phyloP scores from a whole-genome alignment of 2,329 filamentous ascomycete genomes.

The Aspergillus hiratsukae region DNA sequence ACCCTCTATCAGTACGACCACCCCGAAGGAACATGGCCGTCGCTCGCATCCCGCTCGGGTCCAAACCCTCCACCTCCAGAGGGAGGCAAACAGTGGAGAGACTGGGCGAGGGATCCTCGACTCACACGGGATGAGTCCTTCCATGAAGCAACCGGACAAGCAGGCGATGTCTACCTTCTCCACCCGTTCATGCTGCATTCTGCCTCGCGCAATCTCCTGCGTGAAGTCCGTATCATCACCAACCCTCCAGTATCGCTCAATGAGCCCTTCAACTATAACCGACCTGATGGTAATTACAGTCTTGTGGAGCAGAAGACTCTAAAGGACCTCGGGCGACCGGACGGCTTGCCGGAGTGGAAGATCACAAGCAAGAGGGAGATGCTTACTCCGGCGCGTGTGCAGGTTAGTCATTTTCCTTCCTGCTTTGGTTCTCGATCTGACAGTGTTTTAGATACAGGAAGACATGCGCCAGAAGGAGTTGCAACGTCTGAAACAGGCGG shows the following conservation, averaged over 20 bases:
- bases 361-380: slow-evolving; percentile 42
- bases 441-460: neutral
- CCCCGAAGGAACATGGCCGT: slow-evolving; percentile 62
- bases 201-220: slow-evolving; percentile 46
- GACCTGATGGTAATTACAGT: slow-evolving; percentile 45
- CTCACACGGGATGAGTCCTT: slow-evolving; percentile 41
- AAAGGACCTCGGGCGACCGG: slow-evolving; percentile 40
- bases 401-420: neutral
- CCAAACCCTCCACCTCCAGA: slow-evolving; percentile 21
- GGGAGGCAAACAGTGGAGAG: slow-evolving; percentile 2
- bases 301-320: slow-evolving; percentile 52
- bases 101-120: neutral
- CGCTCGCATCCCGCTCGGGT: slow-evolving; percentile 53
- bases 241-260: slow-evolving; percentile 52
- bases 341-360: slow-evolving; percentile 46
- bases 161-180: slow-evolving; percentile 52
- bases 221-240: slow-evolving; percentile 50
- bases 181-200: slow-evolving; percentile 55
- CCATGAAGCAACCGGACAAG: slow-evolving; percentile 49
- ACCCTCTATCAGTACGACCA: slow-evolving; percentile 45
- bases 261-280: slow-evolving; percentile 49
- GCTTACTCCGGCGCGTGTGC: slow-evolving; percentile 7
- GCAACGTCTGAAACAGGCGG: neutral
- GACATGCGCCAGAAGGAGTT: neutral
- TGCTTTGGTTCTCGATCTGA: neutral